Evolutionary conservation across 371 early-diverging fungal species (phyloP).

Genomic region (Rhizomucor miehei): DNA sequence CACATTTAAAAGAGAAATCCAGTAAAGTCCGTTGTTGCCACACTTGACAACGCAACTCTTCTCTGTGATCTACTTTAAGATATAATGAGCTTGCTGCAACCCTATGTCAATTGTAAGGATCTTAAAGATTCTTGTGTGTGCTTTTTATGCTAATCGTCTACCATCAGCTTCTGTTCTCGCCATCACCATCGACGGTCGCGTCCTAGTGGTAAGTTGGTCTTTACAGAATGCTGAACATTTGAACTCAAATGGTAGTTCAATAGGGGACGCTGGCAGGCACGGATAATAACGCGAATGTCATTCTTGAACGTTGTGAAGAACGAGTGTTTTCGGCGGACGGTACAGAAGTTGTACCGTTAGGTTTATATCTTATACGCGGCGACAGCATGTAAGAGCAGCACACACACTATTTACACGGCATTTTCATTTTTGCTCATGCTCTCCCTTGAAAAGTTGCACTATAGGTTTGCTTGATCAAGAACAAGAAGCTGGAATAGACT

Average conservation of each 20-base stretch:
- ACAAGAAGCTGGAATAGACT: conserved; percentile 39
- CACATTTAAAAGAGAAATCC: no score
- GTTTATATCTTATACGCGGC: conserved; percentile 78
- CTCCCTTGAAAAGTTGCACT: conserved; percentile 25
- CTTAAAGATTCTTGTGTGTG: no score
- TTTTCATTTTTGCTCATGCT: neutral
- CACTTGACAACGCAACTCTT: no score
- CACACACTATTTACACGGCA: neutral
- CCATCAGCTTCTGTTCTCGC: conserved; percentile 39
- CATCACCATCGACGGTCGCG: conserved; percentile 60
- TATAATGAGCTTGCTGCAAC: conserved; percentile 34
- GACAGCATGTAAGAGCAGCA: conserved; percentile 61
- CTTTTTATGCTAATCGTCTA: neutral
- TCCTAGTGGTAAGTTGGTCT: conserved; percentile 48
- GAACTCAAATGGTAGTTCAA: neutral
- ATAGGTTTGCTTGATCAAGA: conserved; percentile 50
- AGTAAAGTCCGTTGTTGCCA: no score
- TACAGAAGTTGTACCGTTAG: conserved; percentile 69
- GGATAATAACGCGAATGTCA: conserved; percentile 79
- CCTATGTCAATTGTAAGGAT: conserved; percentile 32
- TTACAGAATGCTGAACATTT: neutral
- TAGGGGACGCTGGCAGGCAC: conserved; percentile 74
- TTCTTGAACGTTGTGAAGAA: conserved; percentile 70
- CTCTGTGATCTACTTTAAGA: neutral
- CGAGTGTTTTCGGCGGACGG: conserved; percentile 76